Evolutionary conservation across 805 yeast genomes (phyloP), one percentile per base, ranked within the genome.

Genomic region (Candida hungchunana): DNA sequence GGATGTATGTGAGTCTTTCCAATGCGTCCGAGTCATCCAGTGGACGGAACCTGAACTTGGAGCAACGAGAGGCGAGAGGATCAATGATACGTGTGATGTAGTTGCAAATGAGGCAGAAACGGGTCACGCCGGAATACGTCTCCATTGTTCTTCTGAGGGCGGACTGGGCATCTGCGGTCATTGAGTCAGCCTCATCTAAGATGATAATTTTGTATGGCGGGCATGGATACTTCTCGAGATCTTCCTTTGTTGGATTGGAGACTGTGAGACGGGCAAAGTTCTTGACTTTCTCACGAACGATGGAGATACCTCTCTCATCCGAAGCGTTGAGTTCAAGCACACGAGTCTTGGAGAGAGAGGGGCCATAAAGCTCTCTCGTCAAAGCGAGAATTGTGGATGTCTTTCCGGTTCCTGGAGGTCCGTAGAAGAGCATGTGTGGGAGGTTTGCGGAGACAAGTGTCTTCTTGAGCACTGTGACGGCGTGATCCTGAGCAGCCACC

Each of bases 101-200:
- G 58, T 93, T 93, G 69, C 99, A 93, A 34, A 93, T 83, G 42
- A 93, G 65, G 59, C 97, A 93, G 63, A 93, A 93, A 50, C 99
- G 73, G 2, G 98, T 85, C 35, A 88, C 87, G 26, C 76, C 73
- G 2, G 97, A 83, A 60, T 85, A 89, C 4, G 81, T 84, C 56
- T 87, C 96, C 97, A 87, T 87, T 1, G 95, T 88, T 55, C 97
- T 73, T 60, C 97, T 73, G 50, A 89, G 64, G 0, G 97, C 97
- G 58, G 86, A 95, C 58, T 88, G 97, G 2, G 97, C 96, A 25
- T 95, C 96, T 0, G 95, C 87, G 0, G 97, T 88, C 97, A 88
- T 88, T 10, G 93, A 81, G 56, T 88, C 97, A 0, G 96, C 97
- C 62, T 88, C 98, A 60, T 90, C 98, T 46, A 93, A 64, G 35